phyloP scores from a whole-genome alignment of 177 flowering plant species.

The Vitis hybrid region DNA sequence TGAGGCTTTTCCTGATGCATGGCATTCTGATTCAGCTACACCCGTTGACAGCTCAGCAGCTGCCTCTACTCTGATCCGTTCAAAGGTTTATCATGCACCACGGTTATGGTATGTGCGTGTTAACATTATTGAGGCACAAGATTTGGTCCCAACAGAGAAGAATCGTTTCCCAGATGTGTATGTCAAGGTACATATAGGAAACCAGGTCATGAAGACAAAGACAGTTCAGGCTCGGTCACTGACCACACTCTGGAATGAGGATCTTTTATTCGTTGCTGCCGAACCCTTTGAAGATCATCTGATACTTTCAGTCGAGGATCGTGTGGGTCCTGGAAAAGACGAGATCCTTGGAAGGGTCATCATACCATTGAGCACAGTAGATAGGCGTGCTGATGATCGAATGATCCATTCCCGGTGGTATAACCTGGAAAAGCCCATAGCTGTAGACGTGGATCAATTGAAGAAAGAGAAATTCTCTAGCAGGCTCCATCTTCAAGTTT shows the following conservation, averaged over 20 bases:
- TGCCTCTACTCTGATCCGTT: constrained; percentile 51
- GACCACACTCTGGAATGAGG: constrained; percentile 84
- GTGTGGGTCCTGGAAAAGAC: constrained; percentile 78
- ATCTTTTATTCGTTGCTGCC: constrained; percentile 82
- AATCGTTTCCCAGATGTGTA: constrained; percentile 71
- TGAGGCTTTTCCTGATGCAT: constrained; percentile 88
- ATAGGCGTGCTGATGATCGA: constrained; percentile 85
- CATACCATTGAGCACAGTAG: constrained; percentile 59
- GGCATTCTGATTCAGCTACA: constrained; percentile 86
- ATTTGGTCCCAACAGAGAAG: constrained; percentile 65
- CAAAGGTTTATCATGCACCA: constrained; percentile 92
- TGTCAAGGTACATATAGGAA: constrained; percentile 76
- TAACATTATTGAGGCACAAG: constrained; percentile 88
- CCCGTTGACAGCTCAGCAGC: constrained; percentile 51
- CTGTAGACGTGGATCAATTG: constrained; percentile 70
- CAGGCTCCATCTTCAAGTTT: constrained; percentile 67
- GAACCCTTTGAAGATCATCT: constrained; percentile 94
- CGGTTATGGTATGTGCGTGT: constrained; percentile 94
- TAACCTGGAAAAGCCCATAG: constrained; percentile 71
- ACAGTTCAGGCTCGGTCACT: constrained; percentile 56
- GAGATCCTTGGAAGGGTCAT: constrained; percentile 76
- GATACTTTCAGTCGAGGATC: constrained; percentile 77
- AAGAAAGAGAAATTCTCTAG: constrained; percentile 83
- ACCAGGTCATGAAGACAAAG: constrained; percentile 75
- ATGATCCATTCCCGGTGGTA: constrained; percentile 73